Base-by-base conservation (phyloP, 352 stramenopile genomes). In the Phytophthora meadii region DNA sequence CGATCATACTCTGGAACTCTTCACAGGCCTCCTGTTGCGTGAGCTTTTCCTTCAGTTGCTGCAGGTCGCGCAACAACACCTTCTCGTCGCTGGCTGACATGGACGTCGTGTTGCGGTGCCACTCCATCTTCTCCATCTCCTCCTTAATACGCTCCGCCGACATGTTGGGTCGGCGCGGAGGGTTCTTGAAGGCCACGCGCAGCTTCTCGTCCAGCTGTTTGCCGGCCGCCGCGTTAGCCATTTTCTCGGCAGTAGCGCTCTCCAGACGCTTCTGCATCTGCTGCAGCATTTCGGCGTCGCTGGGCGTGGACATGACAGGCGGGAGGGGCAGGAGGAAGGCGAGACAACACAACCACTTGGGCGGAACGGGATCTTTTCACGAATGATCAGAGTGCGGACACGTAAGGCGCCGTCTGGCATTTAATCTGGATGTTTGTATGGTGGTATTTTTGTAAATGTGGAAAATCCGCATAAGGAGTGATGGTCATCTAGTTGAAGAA, bases 131-230 rank as follows among this genome's bases (percentile, higher is more conserved):
- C 12, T 73, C 54, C 74, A 90, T 90, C 57, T 90, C 75, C 32
- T 78, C 68, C 27, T 83, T 72, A 22, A 92, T 51, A 24, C 82
- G 61, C 42, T 84, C 82, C 1, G 70, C 68, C 44, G 77, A 76
- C 63, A 86, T 78, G 45, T 82, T 77, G 15, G 80, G 74, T 17
- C 86, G 86, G 19, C 82, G 80, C 65, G 82, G 84, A 50, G 82
- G 71, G 55, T 76, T 81, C 68, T 92, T 94, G 61, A 92, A 85
- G 46, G 80, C 72, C 45, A 82, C 68, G 49, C 68, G 63, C 47
- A 94, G 72, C 65, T 94, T 88, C 54, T 94, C 86, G 57, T 94
- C 86, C 49, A 92, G 79, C 44, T 68, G 56, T 52, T 92, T 92
- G 41, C 83, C 83, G 15, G 74, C 51, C 30, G 78, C 72, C 19